These are phyloP conservation scores for Eutrema japonicum DNA, from an alignment of 345 rosid species.

Conservation along the genomic window DNA sequence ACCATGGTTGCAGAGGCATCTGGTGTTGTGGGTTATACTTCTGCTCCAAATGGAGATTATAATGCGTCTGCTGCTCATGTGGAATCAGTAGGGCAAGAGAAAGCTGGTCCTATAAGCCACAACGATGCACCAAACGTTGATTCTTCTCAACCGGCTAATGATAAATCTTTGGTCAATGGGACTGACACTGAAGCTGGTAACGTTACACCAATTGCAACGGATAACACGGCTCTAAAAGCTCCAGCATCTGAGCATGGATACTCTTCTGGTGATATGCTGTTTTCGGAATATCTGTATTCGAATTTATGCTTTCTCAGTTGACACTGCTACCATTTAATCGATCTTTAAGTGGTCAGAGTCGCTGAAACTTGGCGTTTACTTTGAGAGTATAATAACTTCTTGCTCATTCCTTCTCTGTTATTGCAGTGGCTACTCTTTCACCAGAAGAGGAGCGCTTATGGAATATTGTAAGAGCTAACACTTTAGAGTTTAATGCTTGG, in stretches of 20 bases:
- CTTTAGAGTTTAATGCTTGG: slow-evolving; percentile 90
- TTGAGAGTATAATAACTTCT: neutral
- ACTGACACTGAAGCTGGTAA: neutral
- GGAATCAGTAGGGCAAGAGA: slow-evolving; percentile 38
- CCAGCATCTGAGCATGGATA: neutral
- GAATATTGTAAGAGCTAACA: slow-evolving; percentile 76
- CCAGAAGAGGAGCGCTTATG: slow-evolving; percentile 87
- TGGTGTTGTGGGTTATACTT: slow-evolving; percentile 6
- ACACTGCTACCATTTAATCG: neutral
- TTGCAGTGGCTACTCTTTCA: slow-evolving; percentile 58
- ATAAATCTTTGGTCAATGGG: slow-evolving; percentile 37
- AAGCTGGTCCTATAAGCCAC: slow-evolving; percentile 5
- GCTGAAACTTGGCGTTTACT: neutral
- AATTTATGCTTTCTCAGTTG: neutral
- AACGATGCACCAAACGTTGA: slow-evolving; percentile 37
- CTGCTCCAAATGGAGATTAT: slow-evolving; percentile 40
- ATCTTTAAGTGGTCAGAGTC: neutral
- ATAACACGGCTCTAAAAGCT: neutral
- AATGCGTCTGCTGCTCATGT: slow-evolving; percentile 38
- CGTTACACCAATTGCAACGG: neutral
- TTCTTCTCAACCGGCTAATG: slow-evolving; percentile 37
- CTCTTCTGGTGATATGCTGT: neutral
- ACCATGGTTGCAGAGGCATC: slow-evolving; percentile 49
- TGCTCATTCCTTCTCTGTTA: slow-evolving; percentile 1
- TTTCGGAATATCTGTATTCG: neutral